A percentile compares a stretch with the other conserved stretches of the same genome.
phyloP scores from a whole-genome alignment of 2,329 filamentous ascomycete genomes.

The Myriosclerotinia scirpicola region DNA sequence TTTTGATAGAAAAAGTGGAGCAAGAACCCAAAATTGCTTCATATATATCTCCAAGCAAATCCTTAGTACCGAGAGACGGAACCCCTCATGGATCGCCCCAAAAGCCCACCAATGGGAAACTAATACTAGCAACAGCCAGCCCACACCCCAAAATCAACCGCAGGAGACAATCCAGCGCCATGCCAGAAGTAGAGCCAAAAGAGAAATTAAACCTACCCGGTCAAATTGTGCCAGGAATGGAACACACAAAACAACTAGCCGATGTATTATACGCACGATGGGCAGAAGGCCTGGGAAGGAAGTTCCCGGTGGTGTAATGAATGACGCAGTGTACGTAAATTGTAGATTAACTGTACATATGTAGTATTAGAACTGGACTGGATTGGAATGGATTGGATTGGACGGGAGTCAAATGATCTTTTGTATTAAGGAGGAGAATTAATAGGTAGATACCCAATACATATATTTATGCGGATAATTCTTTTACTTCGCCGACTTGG shows the following conservation, averaged over 20 bases:
- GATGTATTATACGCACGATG: conserved; percentile 90
- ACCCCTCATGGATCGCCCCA: conserved; percentile 52
- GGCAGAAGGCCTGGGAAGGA: conserved; percentile 75
- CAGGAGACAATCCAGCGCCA: conserved; percentile 51
- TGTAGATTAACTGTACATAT: conserved; percentile 15
- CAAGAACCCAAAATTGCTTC: conserved; percentile 64
- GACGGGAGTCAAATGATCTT: conserved; percentile 9
- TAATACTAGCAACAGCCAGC: conserved; percentile 78
- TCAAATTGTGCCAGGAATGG: conserved; percentile 70
- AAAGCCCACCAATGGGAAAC: conserved; percentile 49
- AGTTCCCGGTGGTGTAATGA: conserved; percentile 55
- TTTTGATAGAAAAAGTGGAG: conserved; percentile 71
- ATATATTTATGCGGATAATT: background rate
- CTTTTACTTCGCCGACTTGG: background rate
- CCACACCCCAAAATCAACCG: conserved; percentile 80
- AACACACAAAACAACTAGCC: conserved; percentile 84
- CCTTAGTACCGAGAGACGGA: conserved; percentile 54
- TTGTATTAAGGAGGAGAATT: conserved; percentile 6
- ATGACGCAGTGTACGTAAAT: conserved; percentile 6
- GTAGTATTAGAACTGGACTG: background rate
- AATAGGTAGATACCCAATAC: conserved; percentile 18
- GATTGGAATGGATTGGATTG: background rate
- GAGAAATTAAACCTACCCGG: conserved; percentile 54
- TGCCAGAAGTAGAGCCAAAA: conserved; percentile 50
- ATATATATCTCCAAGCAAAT: conserved; percentile 35